Base-by-base conservation (phyloP, 78 protist genomes). In the slime mould (Dictyostelium discoideum) region DNA sequence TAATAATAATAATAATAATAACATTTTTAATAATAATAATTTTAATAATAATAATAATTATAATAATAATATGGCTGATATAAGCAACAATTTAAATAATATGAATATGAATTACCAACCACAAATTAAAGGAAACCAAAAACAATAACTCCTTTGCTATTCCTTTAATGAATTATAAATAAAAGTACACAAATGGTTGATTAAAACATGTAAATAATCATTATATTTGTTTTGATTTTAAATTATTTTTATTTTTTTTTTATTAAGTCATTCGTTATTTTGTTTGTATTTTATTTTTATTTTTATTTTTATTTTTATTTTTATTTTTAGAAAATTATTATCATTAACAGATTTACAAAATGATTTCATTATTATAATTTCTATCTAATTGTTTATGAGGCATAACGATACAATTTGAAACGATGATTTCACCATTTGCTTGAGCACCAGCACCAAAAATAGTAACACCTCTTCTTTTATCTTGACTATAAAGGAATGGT, bases 341-440 rank as follows among this genome's bases (percentile, higher is more conserved):
- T 29, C n/a, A n/a, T 72, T 16, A 29, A 16, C 13, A 69, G 20
- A 73, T 73, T 76, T 76, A 96, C 4, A 96, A n/a, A 44, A 96
- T 57, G 65, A 96, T 96, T 67, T 92, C 92, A 40, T 96, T 89
- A 6, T 32, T n/a, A 39, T 92, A 92, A 50, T 72, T 86, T 67
- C 93, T 84, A 65, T 67, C 80, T 24, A 96, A 73, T 82, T 92
- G 92, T 84, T 96, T 96, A 73, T 93, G 92, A 18, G 97, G 97
- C 87, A 96, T 77, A 18, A 96, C 97, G 22, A 96, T 96, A 74
- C 96, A 96, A 67, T 85, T 85, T 40, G 81, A 63, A 39, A 96
- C 81, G 50, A 93, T 78, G 13, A 82, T 77, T 72, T 96, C 97
- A 77, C 84, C 86, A 22, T 73, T 84, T 14, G 90, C 95, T 67